Percentiles rank a stretch among this genome's conserved stretches.
phyloP scores from a whole-genome alignment of 441 rosid species.

The Aquilaria agallochum region DNA sequence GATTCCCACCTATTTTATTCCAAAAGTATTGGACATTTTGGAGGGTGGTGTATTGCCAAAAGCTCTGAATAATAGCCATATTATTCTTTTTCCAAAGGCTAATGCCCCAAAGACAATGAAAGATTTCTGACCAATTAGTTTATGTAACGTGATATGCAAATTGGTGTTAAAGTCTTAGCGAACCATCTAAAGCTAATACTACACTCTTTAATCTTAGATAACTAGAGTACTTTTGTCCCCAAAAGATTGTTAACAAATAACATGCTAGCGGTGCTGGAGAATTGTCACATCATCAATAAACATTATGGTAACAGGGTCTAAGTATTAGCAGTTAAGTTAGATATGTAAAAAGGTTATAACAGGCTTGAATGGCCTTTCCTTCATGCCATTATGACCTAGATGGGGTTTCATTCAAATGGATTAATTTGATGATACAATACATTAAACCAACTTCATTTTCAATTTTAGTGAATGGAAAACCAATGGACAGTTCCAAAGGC shows the following conservation, averaged over 20 bases:
- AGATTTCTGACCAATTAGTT: neutral
- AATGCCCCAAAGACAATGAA: neutral
- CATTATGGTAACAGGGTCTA: neutral
- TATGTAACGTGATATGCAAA: neutral
- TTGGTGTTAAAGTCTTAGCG: neutral
- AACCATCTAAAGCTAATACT: neutral
- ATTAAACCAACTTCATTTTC: neutral
- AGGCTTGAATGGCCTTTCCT: neutral
- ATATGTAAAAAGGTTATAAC: neutral
- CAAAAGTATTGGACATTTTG: too few relatives aligned
- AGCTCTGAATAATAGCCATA: neutral
- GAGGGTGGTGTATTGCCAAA: too few relatives aligned
- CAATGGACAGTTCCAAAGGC: neutral
- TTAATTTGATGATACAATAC: neutral
- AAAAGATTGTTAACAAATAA: too few relatives aligned
- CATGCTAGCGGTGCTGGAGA: neutral
- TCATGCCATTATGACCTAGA: neutral
- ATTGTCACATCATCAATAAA: too few relatives aligned
- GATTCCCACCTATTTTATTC: too few relatives aligned
- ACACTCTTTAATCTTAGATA: neutral
- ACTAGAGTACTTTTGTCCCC: neutral
- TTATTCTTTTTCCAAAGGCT: neutral
- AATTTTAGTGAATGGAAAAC: neutral
- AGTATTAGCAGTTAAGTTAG: neutral
- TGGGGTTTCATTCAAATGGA: neutral